Conservation (phyloP, 2,329 filamentous ascomycete species). For the Aspergillus fischeri region DNA sequence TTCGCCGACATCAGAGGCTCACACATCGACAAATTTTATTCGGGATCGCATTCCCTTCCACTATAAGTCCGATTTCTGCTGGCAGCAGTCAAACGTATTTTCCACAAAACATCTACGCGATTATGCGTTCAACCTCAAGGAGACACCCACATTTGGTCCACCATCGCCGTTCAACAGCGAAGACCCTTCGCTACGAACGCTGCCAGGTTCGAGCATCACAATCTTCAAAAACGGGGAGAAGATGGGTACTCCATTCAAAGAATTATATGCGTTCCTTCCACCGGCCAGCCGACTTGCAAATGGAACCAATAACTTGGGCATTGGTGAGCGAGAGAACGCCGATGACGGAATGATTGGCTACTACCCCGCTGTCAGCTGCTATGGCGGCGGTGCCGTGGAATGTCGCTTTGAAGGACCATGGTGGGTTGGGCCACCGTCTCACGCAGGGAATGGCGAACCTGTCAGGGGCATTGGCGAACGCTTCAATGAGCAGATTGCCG, state of each 20-base stretch:
- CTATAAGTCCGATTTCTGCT: conserved; percentile 90
- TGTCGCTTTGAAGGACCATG: conserved; percentile 93
- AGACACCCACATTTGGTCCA: conserved; percentile 43
- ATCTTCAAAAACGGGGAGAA: conserved; percentile 89
- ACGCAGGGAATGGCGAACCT: conserved; percentile 41
- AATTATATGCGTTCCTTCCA: conserved; percentile 85
- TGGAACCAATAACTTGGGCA: conserved; percentile 40
- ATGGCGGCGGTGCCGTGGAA: conserved; percentile 84
- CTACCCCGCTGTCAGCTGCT: conserved; percentile 88
- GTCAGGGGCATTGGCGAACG: conserved; percentile 66
- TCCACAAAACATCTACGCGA: conserved; percentile 85
- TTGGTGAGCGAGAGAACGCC: conserved; percentile 76
- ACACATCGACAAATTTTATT: conserved; percentile 73
- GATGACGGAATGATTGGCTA: conserved; percentile 96
- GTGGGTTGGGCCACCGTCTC: conserved; percentile 73
- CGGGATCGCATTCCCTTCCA: conserved; percentile 92
- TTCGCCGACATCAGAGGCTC: conserved; percentile 35
- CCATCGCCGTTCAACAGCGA: conserved; percentile 60
- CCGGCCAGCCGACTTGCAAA: conserved; percentile 64
- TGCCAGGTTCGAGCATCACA: conserved; percentile 80
- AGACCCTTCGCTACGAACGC: conserved; percentile 74
- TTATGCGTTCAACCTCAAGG: conserved; percentile 44
- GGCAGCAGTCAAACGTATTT: conserved; percentile 64
- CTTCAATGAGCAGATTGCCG: conserved; percentile 88
- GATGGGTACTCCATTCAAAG: conserved; percentile 82